These are phyloP conservation scores for Hippophae gyantsensis DNA, from an alignment of 306 rosid genomes.

Conservation along the genomic window DNA sequence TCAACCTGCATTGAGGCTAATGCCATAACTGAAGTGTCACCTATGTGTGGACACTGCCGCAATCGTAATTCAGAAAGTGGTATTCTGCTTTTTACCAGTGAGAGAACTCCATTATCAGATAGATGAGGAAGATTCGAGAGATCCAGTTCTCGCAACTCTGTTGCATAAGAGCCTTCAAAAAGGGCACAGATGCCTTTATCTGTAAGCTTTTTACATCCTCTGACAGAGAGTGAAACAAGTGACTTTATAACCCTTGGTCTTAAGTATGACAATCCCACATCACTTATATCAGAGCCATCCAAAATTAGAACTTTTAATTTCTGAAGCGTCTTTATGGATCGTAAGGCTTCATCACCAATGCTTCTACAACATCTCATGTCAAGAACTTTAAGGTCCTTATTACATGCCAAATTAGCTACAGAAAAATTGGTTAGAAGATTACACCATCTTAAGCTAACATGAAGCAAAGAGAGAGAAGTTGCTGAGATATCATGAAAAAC, in stretches of 20 bases:
- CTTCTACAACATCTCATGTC: constrained; percentile 82
- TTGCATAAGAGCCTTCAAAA: constrained; percentile 48
- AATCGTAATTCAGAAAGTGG: constrained; percentile 58
- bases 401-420: constrained; percentile 52
- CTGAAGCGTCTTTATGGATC: constrained; percentile 51
- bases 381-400: constrained; percentile 70
- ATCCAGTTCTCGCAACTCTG: constrained; percentile 67
- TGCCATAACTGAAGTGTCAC: constrained; percentile 77
- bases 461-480: constrained; percentile 71
- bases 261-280: constrained; percentile 59
- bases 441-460: constrained; percentile 84
- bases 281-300: constrained; percentile 73
- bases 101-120: constrained; percentile 59
- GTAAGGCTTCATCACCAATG: constrained; percentile 72
- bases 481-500: constrained; percentile 89
- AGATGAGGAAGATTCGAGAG: constrained; percentile 81
- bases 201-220: constrained; percentile 87
- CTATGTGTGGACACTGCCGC: constrained; percentile 78
- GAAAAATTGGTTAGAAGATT: constrained; percentile 67
- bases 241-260: constrained; percentile 49
- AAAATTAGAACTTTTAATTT: constrained; percentile 53
- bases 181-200: constrained; percentile 72
- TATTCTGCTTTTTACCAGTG: constrained; percentile 53
- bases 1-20: constrained; percentile 79
- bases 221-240: constrained; percentile 56